phyloP scores from a whole-genome alignment of 345 rosid genomes.

The Theobroma cacao region DNA sequence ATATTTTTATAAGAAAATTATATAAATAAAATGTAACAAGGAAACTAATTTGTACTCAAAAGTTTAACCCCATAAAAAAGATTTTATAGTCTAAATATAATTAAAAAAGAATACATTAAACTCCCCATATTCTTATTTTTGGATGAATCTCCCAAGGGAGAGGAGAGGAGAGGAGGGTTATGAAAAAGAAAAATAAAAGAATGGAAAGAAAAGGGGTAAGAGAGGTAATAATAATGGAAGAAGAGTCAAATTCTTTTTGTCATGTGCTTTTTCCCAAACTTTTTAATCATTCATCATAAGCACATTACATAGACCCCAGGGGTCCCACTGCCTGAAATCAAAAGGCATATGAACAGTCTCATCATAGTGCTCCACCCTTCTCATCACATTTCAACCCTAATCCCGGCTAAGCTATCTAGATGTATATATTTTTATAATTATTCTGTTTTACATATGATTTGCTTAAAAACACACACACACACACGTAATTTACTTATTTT shows the following conservation, averaged over 20 bases:
- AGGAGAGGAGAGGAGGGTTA: background rate
- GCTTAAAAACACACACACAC: no score
- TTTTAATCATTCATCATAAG: conserved; percentile 10
- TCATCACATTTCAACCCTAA: background rate
- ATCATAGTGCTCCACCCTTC: background rate
- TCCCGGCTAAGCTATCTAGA: no score
- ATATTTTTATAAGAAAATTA: no score
- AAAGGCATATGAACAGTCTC: background rate
- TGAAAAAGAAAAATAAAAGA: background rate
- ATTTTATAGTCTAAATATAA: background rate
- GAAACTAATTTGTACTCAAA: background rate
- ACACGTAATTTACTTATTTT: no score
- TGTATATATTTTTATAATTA: no score
- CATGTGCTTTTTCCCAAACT: background rate
- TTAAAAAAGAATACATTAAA: background rate
- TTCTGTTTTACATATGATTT: no score
- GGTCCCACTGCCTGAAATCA: background rate
- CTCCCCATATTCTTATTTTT: background rate
- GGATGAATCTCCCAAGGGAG: no score
- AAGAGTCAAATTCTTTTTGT: conserved; percentile 8
- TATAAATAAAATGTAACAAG: no score
- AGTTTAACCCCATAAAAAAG: background rate
- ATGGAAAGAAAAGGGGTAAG: background rate
- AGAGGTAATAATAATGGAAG: background rate
- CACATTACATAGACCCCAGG: background rate